A percentile compares a stretch with the other conserved stretches of the same genome.
phyloP scores from a whole-genome alignment of 371 early-diverging fungal species.

The Saksenaea vasiformis region DNA sequence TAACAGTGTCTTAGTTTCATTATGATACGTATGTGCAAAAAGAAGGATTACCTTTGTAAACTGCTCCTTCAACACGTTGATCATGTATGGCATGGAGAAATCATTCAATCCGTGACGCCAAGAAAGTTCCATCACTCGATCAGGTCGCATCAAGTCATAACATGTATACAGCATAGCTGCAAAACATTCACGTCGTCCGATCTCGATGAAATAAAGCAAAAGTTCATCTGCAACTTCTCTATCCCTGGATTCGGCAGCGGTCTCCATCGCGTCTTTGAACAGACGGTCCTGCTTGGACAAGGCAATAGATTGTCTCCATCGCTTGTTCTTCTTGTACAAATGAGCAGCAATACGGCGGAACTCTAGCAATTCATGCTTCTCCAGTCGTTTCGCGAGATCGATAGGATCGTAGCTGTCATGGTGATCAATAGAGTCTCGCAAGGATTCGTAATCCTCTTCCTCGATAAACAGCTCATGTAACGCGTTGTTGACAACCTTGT shows the following conservation, averaged over 20 bases:
- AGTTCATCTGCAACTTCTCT: conserved; percentile 90
- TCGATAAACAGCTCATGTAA: conserved; percentile 95
- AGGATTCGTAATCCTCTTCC: conserved; percentile 91
- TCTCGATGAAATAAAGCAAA: conserved; percentile 91
- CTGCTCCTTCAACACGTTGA: conserved; percentile 86
- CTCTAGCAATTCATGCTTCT: conserved; percentile 94
- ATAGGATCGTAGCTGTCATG: conserved; percentile 92
- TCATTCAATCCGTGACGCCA: conserved; percentile 89
- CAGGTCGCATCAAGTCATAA: conserved; percentile 92
- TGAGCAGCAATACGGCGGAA: conserved; percentile 96
- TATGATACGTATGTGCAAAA: neutral
- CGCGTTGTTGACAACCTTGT: conserved; percentile 90
- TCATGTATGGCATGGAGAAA: conserved; percentile 96
- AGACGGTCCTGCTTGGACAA: conserved; percentile 95
- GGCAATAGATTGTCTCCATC: conserved; percentile 93
- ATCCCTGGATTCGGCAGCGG: conserved; percentile 87
- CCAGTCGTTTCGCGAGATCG: conserved; percentile 87
- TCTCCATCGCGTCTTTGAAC: conserved; percentile 97
- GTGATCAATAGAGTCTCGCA: conserved; percentile 90
- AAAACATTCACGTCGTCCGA: conserved; percentile 89
- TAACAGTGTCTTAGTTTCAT: neutral
- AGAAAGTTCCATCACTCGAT: conserved; percentile 91
- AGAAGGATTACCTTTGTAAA: conserved; percentile 67
- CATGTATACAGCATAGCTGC: conserved; percentile 90
- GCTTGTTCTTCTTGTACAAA: conserved; percentile 91